Percentiles rank a stretch among this genome's conserved stretches.
These are phyloP conservation scores for Infundibulicybe gibba DNA, from an alignment of 768 basidiomycete species.

Conservation along the genomic window DNA sequence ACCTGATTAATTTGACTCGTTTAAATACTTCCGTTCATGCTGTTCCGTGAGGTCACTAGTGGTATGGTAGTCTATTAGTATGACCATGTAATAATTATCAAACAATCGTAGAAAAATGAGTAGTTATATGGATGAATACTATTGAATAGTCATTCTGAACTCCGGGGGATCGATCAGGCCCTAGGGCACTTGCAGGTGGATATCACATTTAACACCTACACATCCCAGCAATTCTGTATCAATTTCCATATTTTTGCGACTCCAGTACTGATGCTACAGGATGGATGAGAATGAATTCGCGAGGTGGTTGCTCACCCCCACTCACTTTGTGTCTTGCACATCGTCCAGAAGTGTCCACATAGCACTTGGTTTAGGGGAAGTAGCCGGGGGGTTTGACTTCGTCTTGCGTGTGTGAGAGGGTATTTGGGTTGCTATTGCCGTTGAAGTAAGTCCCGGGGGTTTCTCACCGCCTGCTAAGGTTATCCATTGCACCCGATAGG, in stretches of 20 bases:
- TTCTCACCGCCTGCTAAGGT: slow-evolving; percentile 52
- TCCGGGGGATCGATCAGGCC: no score
- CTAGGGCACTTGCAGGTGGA: no score
- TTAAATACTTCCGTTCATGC: no score
- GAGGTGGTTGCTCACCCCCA: slow-evolving; percentile 12
- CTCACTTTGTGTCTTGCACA: slow-evolving; percentile 61
- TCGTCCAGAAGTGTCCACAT: slow-evolving; percentile 55
- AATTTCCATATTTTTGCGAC: slow-evolving; percentile 72
- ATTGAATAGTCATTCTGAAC: no score
- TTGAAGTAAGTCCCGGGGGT: slow-evolving; percentile 30
- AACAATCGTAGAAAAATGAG: no score
- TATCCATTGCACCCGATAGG: slow-evolving; percentile 75
- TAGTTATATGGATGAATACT: no score
- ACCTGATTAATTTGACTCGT: no score
- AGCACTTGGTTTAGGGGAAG: slow-evolving; percentile 14
- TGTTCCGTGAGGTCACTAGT: no score
- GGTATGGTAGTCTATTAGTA: no score
- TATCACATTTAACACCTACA: no score
- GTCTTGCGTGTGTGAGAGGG: slow-evolving; percentile 7
- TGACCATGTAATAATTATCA: no score
- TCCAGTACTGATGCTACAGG: slow-evolving; percentile 66
- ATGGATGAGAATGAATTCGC: slow-evolving; percentile 6
- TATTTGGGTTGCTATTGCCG: slow-evolving; percentile 7
- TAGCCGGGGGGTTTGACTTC: slow-evolving; percentile 5
- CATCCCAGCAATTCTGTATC: slow-evolving; percentile 46